Percentiles rank a stretch among this genome's conserved stretches.
Evolutionary conservation across 2,329 filamentous ascomycete genomes (phyloP).

Genomic region (Xylaria sp.): DNA sequence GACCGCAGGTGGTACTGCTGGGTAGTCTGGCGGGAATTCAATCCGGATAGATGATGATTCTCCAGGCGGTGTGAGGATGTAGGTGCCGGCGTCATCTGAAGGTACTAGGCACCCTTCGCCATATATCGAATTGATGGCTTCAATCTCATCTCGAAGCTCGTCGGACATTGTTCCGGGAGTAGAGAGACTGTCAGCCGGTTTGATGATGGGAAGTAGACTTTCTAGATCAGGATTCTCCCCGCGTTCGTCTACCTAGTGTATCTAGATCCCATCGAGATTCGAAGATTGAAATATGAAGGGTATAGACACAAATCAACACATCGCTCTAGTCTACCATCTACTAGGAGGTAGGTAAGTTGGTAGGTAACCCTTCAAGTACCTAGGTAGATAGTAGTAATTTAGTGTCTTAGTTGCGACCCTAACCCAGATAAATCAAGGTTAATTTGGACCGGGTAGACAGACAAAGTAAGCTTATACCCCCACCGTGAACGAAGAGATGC

Average conservation of each 20-base stretch:
- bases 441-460: neutral
- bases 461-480: neutral
- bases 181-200: neutral
- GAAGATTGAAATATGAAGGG: neutral
- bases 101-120: conserved; percentile 70
- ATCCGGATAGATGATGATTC: conserved; percentile 68
- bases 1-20: conserved; percentile 76
- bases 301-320: too few relatives aligned
- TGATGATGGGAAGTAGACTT: neutral
- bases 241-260: neutral
- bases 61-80: conserved; percentile 75
- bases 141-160: conserved; percentile 77
- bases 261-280: neutral
- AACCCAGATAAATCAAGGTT: neutral
- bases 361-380: neutral
- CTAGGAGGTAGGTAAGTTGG: too few relatives aligned
- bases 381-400: neutral
- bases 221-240: conserved; percentile 2
- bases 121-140: conserved; percentile 88
- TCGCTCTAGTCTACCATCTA: too few relatives aligned
- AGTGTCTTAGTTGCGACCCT: neutral
- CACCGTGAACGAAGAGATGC: conserved; percentile 26
- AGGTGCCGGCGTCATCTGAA: conserved; percentile 57
- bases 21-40: conserved; percentile 79
- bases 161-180: conserved; percentile 59